These are phyloP conservation scores for Falciphora oryzae DNA, from an alignment of 2,329 filamentous ascomycete genomes.

Conservation along the genomic window DNA sequence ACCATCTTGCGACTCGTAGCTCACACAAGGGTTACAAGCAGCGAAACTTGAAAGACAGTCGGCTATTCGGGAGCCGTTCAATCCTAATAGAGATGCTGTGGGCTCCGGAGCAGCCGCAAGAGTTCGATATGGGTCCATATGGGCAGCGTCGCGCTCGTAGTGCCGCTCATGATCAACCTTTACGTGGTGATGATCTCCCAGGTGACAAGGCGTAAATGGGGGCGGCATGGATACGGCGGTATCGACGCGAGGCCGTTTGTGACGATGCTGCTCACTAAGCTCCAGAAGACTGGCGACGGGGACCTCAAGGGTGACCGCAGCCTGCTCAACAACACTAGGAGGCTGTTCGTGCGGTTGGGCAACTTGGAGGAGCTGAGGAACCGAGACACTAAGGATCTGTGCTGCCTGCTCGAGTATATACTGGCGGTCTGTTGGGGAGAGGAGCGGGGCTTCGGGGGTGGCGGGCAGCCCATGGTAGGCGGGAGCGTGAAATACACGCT, in stretches of 20 bases:
- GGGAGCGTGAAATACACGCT: conserved; percentile 28
- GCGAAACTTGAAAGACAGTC: conserved; percentile 28
- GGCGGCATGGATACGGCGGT: conserved; percentile 12
- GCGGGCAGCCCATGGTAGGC: conserved; percentile 14
- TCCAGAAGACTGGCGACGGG: conserved; percentile 24
- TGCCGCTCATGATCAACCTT: too few species aligned
- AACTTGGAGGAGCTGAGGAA: conserved; percentile 17
- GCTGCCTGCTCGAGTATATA: conserved; percentile 21
- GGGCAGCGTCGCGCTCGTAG: too few species aligned
- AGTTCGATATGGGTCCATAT: too few species aligned
- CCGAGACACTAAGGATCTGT: conserved; percentile 17
- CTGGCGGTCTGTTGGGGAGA: conserved; percentile 18
- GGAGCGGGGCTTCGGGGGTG: conserved; percentile 20
- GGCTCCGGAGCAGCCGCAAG: too few species aligned
- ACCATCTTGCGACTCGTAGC: conserved; percentile 29
- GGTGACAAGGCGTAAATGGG: conserved; percentile 6
- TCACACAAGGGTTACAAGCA: conserved; percentile 29
- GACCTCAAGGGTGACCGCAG: conserved; percentile 27
- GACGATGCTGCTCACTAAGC: conserved; percentile 17
- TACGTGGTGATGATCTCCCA: conserved; percentile 17
- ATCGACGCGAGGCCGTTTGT: conserved; percentile 22
- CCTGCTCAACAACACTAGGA: conserved; percentile 26
- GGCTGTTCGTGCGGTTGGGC: conserved; percentile 15
- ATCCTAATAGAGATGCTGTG: conserved; percentile 14
- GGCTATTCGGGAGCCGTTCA: conserved; percentile 25